Conservation (phyloP, 306 rosid genomes). For the Abrus pulchellus region DNA sequence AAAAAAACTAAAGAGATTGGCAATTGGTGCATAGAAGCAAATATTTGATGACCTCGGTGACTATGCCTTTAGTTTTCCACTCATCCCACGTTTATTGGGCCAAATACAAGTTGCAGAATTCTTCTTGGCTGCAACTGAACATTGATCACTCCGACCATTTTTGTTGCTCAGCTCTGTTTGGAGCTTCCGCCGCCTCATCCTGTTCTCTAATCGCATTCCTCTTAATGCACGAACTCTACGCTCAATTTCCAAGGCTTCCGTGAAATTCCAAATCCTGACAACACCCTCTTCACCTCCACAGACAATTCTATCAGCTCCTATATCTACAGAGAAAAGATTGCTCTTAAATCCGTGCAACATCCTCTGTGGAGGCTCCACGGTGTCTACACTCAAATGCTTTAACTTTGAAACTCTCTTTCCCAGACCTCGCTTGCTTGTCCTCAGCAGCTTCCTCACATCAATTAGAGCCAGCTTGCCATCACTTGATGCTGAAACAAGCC, state of each 20-base stretch:
- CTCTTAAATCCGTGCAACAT: conserved; percentile 83
- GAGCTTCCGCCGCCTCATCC: conserved; percentile 83
- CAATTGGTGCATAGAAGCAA: conserved; percentile 27
- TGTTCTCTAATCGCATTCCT: conserved; percentile 77
- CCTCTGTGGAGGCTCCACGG: conserved; percentile 93
- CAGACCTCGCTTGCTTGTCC: conserved; percentile 53
- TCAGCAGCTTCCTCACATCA: conserved; percentile 79
- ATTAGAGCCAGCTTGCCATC: conserved; percentile 88
- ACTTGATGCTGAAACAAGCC: conserved; percentile 94
- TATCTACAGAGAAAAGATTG: conserved; percentile 78
- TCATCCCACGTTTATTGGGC: conserved; percentile 71
- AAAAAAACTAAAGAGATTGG: conserved; percentile 34
- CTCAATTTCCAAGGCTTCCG: conserved; percentile 86
- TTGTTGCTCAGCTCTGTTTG: conserved; percentile 67
- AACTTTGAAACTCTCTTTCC: conserved; percentile 53
- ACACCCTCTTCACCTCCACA: conserved; percentile 97
- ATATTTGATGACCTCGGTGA: conserved; percentile 1
- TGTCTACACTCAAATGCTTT: conserved; percentile 48
- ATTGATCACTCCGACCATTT: conserved; percentile 70
- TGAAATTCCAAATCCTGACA: conserved; percentile 92
- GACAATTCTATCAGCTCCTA: conserved; percentile 92
- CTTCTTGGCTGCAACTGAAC: conserved; percentile 90
- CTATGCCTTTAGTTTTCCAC: conserved; percentile 85
- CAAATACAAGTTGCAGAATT: conserved; percentile 66
- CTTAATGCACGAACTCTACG: conserved; percentile 69